Evolutionary conservation across 1,139 yeast genomes (phyloP), one percentile per base, ranked within the genome.

Genomic region (Kodamaea sp.): DNA sequence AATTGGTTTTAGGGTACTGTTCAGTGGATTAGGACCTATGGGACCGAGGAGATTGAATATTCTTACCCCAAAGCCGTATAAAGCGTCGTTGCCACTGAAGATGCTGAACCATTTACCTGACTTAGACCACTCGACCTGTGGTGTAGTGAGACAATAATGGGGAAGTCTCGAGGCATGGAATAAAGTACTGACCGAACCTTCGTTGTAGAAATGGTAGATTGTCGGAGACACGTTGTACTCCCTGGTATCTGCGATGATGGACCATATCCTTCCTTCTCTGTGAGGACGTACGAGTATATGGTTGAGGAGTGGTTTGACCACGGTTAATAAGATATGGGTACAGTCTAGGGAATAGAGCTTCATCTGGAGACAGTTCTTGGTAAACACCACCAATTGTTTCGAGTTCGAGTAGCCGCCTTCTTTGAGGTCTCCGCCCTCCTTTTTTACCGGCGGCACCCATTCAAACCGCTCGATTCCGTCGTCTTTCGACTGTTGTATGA

Each of bases 291-390:
- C 18, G 4, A 55, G 24, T 3, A 61, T 34, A 10, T 39, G 27
- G 10, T 38, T 31, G 4, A 38, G 22, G 4, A 52, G 24, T 3
- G 72, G 72, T 35, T 64, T 66, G 15, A 58, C 51, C 1, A 70
- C 42, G 4, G 62, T 61, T 41, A 62, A 55, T 7, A 66, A 42
- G 11, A 63, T 45, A 29, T 57, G 63, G 2, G 69, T 56, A 38
- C 69, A 60, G 38, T 67, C 70, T 4, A 70, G 45, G 1, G 73
- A 67, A 42, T 65, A 70, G 7, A 68, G 44, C 34, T 61, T 62
- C 14, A 59, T 59, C 22, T 57, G 56, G 3, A 70, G 49, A 18
- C 47, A 38, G 22, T 48, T 38, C 28, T 48, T 51, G 8, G 71
- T 54, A 42, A 57, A 68, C 1, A 69, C 46, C 8, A 62, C 53